phyloP scores from a whole-genome alignment of 1,139 yeast species.

The Yamadazyma spencermartinsiae region DNA sequence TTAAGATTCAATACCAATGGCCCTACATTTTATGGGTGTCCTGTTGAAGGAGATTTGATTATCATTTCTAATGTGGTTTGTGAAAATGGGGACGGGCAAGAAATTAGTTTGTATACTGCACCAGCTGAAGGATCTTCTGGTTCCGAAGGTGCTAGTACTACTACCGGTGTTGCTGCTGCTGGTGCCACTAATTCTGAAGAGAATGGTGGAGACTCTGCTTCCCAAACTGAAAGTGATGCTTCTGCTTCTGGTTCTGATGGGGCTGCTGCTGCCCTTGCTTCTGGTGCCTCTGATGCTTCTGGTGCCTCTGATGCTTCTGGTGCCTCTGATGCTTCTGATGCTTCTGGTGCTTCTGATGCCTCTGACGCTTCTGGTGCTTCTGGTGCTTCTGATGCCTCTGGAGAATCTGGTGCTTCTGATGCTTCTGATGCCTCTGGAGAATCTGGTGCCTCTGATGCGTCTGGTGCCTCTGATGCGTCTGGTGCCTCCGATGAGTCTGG shows the following conservation, averaged over 20 bases:
- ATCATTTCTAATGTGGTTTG: slow-evolving; percentile 12
- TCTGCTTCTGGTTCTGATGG: slow-evolving; percentile 15
- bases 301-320: slow-evolving; percentile 3
- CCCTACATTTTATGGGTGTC: slow-evolving; percentile 28
- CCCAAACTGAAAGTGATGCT: slow-evolving; percentile 12
- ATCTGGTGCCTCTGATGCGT: slow-evolving; percentile 4
- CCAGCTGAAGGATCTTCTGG: slow-evolving; percentile 6
- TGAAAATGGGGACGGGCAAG: slow-evolving; percentile 6
- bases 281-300: slow-evolving; percentile 7
- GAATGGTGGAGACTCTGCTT: slow-evolving; percentile 14
- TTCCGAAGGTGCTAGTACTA: slow-evolving; percentile 6
- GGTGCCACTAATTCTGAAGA: slow-evolving; percentile 15
- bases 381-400: slow-evolving; percentile 2
- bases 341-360: slow-evolving; percentile 6
- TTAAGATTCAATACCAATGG: slow-evolving; percentile 25
- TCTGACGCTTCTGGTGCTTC: too few relatives aligned
- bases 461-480: slow-evolving; percentile 5
- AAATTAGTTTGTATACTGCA: slow-evolving; percentile 8
- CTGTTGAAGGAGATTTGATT: slow-evolving; percentile 8
- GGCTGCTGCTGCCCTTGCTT: slow-evolving; percentile 9
- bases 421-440: slow-evolving; percentile 6
- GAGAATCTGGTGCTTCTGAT: slow-evolving; percentile 2
- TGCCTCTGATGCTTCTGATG: slow-evolving; percentile 3
- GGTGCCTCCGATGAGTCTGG: slow-evolving; percentile 7
- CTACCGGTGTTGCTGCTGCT: slow-evolving; percentile 5